Percentiles rank a stretch among this genome's conserved stretches.
Evolutionary conservation across 2,329 filamentous ascomycete genomes (phyloP).

Genomic region (Epicoccum nigrum): DNA sequence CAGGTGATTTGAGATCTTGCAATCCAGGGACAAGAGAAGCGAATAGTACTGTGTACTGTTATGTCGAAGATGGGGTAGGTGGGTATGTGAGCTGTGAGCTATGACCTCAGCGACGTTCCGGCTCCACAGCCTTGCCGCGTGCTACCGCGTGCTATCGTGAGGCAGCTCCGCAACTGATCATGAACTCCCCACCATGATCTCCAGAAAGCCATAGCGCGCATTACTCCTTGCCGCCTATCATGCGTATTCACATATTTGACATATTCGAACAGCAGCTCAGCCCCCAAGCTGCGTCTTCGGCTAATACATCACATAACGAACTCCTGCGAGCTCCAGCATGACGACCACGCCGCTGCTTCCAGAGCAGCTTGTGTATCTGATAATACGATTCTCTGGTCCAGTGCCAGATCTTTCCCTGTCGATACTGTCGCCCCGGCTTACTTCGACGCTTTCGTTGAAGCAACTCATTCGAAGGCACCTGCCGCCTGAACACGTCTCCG

Average conservation of each 20-base stretch:
- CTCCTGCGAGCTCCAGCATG: slow-evolving; percentile 29
- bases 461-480: slow-evolving; percentile 78
- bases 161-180: slow-evolving; percentile 10
- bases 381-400: slow-evolving; percentile 87
- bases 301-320: slow-evolving; percentile 7
- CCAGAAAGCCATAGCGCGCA: slow-evolving; percentile 14
- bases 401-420: slow-evolving; percentile 83
- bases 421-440: slow-evolving; percentile 69
- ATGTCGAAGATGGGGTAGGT: neutral
- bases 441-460: slow-evolving; percentile 80
- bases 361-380: slow-evolving; percentile 68
- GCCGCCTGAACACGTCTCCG: slow-evolving; percentile 64
- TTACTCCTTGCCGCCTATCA: slow-evolving; percentile 1
- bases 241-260: slow-evolving; percentile 6
- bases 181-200: slow-evolving; percentile 14
- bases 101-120: slow-evolving; percentile 28
- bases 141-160: slow-evolving; percentile 7
- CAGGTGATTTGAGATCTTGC: neutral
- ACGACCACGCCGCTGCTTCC: slow-evolving; percentile 37
- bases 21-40: neutral
- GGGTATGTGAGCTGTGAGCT: slow-evolving; percentile 11
- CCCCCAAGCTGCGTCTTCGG: slow-evolving; percentile 4
- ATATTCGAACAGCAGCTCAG: slow-evolving; percentile 12
- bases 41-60: too few species aligned
- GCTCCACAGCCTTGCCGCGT: slow-evolving; percentile 27